Evolutionary conservation across 148 eudicot species (phyloP).

Genomic region (Rhododendron ferrugineum): DNA sequence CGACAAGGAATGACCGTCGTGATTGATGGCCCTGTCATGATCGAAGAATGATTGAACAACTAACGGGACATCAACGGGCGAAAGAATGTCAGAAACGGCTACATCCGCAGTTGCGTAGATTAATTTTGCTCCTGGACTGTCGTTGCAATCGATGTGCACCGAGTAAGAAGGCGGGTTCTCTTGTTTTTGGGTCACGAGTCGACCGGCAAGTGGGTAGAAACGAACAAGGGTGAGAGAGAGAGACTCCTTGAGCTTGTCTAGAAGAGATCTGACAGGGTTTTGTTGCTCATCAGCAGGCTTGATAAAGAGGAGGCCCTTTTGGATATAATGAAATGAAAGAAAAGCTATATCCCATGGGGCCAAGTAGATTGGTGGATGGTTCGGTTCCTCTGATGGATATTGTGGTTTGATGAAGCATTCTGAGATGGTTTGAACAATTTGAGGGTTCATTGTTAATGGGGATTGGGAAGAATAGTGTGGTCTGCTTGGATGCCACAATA

Average conservation of each 20-base stretch:
- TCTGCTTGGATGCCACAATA: too few species aligned
- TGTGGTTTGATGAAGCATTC: not conserved
- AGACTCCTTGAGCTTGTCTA: constrained; percentile 32
- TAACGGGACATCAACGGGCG: constrained; percentile 20
- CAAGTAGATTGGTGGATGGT: not conserved
- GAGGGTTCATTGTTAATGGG: not conserved
- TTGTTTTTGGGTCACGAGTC: constrained; percentile 17
- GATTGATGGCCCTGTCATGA: constrained; percentile 27
- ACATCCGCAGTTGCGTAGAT: constrained; percentile 17
- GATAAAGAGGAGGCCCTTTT: not conserved
- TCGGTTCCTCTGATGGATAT: not conserved
- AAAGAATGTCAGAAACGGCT: constrained; percentile 13
- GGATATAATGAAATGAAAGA: not conserved
- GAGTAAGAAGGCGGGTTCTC: constrained; percentile 18
- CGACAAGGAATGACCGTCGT: constrained; percentile 32
- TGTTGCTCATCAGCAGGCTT: not conserved
- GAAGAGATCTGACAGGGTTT: constrained; percentile 2
- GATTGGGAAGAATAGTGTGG: not conserved
- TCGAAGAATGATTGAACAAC: constrained; percentile 34
- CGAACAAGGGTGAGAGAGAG: constrained; percentile 22
- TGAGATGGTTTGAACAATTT: not conserved
- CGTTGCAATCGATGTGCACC: constrained; percentile 18
- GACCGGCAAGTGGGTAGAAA: constrained; percentile 34
- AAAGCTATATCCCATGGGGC: not conserved
- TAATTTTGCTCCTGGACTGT: constrained; percentile 33